Evolutionary conservation across 2,329 filamentous ascomycete genomes (phyloP).

Genomic region (Colletotrichum cereale): DNA sequence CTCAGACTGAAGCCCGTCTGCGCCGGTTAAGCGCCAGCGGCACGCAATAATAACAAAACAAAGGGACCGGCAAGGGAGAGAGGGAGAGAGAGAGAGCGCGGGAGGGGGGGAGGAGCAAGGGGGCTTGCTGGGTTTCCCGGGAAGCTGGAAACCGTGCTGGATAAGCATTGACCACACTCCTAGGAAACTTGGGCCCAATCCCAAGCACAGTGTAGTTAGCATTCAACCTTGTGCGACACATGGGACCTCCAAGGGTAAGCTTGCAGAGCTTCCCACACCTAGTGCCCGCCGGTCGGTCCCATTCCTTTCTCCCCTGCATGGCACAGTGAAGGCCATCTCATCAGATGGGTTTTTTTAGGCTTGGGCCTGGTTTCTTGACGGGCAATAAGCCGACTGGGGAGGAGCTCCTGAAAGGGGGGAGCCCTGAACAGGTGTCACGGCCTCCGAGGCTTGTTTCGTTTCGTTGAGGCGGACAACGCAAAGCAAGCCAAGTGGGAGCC

Average conservation of each 20-base stretch:
- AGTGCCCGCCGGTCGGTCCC: neutral
- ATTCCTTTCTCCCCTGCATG: conserved; percentile 1
- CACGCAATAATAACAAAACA: conserved; percentile 6
- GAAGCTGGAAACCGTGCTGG: conserved; percentile 34
- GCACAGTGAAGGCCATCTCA: conserved; percentile 14
- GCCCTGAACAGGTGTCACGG: conserved; percentile 39
- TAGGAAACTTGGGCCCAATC: conserved; percentile 24
- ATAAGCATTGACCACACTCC: conserved; percentile 33
- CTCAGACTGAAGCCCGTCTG: conserved; percentile 12
- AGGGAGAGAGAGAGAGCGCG: neutral
- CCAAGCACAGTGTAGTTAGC: conserved; percentile 2
- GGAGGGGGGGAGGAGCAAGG: neutral
- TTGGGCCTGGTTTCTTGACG: conserved; percentile 24
- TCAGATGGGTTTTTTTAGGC: conserved; percentile 33
- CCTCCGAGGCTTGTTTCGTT: conserved; percentile 40
- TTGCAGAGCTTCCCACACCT: neutral
- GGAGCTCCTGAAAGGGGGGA: conserved; percentile 24
- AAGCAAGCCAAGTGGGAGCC: conserved; percentile 34
- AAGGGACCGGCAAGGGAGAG: conserved; percentile 20
- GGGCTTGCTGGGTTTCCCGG: conserved; percentile 31
- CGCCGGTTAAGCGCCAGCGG: conserved; percentile 4
- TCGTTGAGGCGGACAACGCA: conserved; percentile 40
- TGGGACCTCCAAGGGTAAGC: conserved; percentile 2
- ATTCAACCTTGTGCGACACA: conserved; percentile 10
- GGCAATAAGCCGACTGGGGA: conserved; percentile 31